Base-by-base conservation (phyloP, 2,329 filamentous ascomycete genomes). In the Fusarium robinianum region DNA sequence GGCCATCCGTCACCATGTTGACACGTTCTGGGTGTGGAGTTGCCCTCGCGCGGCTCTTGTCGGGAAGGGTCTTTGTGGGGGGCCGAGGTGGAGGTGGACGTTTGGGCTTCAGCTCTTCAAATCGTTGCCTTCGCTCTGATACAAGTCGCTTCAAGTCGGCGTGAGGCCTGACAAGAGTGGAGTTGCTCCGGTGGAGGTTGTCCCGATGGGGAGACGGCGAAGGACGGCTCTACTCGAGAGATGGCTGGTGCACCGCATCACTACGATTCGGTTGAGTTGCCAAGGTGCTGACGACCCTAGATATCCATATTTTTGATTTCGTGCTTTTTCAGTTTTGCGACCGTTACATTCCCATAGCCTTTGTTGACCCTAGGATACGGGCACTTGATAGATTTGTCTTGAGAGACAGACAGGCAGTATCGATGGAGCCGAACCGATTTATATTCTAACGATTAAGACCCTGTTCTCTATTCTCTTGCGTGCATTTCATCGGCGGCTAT, bases 201-300 rank as follows among this genome's bases (percentile, higher is more conserved):
- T 15, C 11, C 16, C 19, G 21, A 45, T 50, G 50, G 51, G 29
- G 46, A 55, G 41, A 39, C 51, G 51, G 43, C 49, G 43, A 48
- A 36, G 16, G 47, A 51, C 51, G 51, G 51, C 51, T 54, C 41
- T 54, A 35, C 27, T 41, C 40, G 46, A 16, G 34, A 37, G 17
- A 12, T 22, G 17, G 32, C 16, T 23, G 38, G 51, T 51, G 51
- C 46, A 47, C 29, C 43, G 22, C 22, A 17, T 35, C 14, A 34
- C 15, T 32, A 17, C 7, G 23, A 34, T n/a, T n/a, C 32, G 40
- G 32, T 29, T 40, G 37, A 33, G 25, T 27, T 31, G 31, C 21
- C 21, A 37, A 26, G 34, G 32, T 34, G 19, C n/a, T 19, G 34
- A 41, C n/a, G 31, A 35, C 42, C 24, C 39, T 32, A 24, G 27